phyloP scores from a whole-genome alignment of 148 eudicot genomes.

The Fallopia convolvulus region DNA sequence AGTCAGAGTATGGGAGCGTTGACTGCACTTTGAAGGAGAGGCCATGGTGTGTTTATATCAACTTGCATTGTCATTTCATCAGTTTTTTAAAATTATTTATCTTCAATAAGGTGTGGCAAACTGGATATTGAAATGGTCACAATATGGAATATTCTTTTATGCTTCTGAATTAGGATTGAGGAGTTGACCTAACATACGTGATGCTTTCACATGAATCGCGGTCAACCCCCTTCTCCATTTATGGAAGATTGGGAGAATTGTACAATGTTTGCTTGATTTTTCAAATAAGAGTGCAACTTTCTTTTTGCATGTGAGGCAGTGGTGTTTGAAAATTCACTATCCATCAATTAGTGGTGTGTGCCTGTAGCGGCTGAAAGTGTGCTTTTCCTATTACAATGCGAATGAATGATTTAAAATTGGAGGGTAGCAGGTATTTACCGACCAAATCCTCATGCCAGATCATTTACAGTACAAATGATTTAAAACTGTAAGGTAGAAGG shows the following conservation, averaged over 20 bases:
- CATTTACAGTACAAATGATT: too few species aligned
- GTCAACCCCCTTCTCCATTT: neutral
- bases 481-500: too few species aligned
- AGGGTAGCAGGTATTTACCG: too few species aligned
- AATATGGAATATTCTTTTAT: neutral
- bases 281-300: neutral
- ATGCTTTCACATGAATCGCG: neutral
- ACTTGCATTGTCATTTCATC: neutral
- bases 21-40: neutral
- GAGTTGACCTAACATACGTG: too few species aligned
- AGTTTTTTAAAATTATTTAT: neutral
- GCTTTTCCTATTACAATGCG: too few species aligned
- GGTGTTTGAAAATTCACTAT: neutral
- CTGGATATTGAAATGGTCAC: neutral
- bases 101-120: neutral
- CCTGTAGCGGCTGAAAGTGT: too few species aligned
- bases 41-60: neutral
- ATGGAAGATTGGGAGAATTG: neutral
- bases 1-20: constrained; percentile 10
- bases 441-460: too few species aligned
- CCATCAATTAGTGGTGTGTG: too few species aligned
- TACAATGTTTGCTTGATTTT: neutral
- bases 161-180: too few species aligned
- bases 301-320: neutral
- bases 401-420: too few species aligned